Conservation (phyloP, 176 grass and related monocot species). For the Hordeum marinum region DNA sequence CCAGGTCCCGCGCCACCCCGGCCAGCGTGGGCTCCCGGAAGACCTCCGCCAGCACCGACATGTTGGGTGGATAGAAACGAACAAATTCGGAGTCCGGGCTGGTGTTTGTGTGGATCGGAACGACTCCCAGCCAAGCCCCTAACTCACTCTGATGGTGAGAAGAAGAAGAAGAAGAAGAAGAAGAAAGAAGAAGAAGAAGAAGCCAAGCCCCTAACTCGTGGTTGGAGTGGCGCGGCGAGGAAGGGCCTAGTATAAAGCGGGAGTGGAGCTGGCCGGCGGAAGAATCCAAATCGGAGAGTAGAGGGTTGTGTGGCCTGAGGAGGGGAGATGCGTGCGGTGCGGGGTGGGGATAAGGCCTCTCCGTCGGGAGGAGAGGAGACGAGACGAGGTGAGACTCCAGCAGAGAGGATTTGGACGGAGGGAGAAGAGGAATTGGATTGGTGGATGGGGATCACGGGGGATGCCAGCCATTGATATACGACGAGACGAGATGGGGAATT, state of each 20-base stretch:
- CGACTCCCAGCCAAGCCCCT: no score
- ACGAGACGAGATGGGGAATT: no score
- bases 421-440: neutral
- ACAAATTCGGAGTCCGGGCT: no score
- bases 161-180: no score
- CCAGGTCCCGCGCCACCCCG: conserved; percentile 52
- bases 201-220: no score
- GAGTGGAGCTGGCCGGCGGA: neutral
- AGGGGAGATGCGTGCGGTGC: neutral
- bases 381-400: neutral
- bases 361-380: neutral
- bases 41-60: conserved; percentile 53
- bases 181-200: no score
- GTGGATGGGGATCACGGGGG: neutral
- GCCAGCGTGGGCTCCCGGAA: conserved; percentile 46
- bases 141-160: no score
- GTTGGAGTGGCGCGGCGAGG: no score
- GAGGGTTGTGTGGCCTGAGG: neutral
- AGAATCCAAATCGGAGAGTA: neutral
- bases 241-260: no score
- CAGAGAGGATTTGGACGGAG: no score
- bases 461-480: neutral
- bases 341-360: neutral
- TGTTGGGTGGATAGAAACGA: no score
- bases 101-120: no score